Conservation (phyloP, 2,329 filamentous ascomycete genomes). For the Fusarium coicis region DNA sequence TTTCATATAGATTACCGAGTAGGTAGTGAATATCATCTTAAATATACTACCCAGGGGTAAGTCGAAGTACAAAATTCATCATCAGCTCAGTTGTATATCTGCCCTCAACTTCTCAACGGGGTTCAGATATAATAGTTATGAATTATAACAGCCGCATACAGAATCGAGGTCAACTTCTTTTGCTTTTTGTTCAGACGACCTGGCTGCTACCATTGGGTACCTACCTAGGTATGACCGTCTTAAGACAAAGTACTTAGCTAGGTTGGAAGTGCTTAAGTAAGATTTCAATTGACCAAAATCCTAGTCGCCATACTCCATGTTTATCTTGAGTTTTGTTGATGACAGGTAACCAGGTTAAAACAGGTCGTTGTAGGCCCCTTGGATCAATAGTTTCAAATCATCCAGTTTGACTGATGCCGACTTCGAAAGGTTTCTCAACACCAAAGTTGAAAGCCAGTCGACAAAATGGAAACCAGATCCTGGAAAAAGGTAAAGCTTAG, state of each 20-base stretch:
- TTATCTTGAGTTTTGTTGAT: background rate
- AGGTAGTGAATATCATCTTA: background rate
- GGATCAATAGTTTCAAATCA: background rate
- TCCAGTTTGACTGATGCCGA: background rate
- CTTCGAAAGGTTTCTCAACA: background rate
- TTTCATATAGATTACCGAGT: background rate
- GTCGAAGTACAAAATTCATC: background rate
- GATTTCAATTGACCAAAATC: background rate
- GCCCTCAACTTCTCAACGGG: background rate
- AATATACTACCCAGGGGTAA: background rate
- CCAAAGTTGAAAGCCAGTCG: background rate
- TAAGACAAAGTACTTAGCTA: background rate
- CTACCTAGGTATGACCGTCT: no score
- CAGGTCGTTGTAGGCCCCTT: background rate
- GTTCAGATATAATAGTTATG: background rate
- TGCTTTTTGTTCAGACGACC: background rate
- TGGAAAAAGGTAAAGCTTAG: background rate
- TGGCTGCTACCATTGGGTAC: background rate
- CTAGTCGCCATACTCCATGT: background rate
- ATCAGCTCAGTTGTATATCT: background rate
- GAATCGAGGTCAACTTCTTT: background rate
- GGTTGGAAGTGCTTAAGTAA: background rate
- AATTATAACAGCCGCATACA: background rate
- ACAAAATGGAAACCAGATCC: background rate
- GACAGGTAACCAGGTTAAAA: background rate